Evolutionary conservation across 1,139 yeast genomes (phyloP), one percentile per base, ranked within the genome.

Genomic region (Williopsis jadinii): DNA sequence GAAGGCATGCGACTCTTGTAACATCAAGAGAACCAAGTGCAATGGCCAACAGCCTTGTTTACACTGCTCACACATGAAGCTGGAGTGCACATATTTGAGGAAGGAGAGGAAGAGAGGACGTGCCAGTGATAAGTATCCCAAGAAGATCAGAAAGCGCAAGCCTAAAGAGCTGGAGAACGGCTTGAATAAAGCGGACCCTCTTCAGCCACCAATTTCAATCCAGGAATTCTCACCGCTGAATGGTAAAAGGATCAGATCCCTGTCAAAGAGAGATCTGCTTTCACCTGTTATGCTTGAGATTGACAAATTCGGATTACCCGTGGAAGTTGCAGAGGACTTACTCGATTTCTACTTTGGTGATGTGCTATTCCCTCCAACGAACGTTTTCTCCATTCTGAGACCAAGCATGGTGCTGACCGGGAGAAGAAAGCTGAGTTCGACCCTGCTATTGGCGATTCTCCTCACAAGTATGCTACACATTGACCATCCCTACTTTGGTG

Each of bases 1-100:
- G 26, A 51, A 69, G 30, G 71, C 71, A 1, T 67, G 72, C 44
- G 72, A 67, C 46, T 58, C 59, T 28, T 67, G 72, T 51, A 66
- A 67, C 45, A 57, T 59, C 36, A 58, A 63, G 35, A 54, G 71
- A 37, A 64, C 70, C 5, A 66, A 64, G 43, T 67, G 71, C 47
- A 67, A 67, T 42, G 71, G 71, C 1, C 50, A 51, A 29, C 51
- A 52, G 19, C 71, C 71, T 0, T 67, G 71, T 41, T 53, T 59
- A 2, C 68, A 63, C 41, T 67, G 71, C 40, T 33, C 48, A 2
- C 57, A 58, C 35, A 42, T 57, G 8, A 53, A 57, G 14, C 47
- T 58, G 11, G 44, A 53, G 1, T 67, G 71, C 42, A 63, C 66
- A 2, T 67, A 67, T 43, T 47, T 60, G 3, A 53, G 71, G 31